Conservation (phyloP, 2,329 filamentous ascomycete species). For the Celoporthe dispersa region DNA sequence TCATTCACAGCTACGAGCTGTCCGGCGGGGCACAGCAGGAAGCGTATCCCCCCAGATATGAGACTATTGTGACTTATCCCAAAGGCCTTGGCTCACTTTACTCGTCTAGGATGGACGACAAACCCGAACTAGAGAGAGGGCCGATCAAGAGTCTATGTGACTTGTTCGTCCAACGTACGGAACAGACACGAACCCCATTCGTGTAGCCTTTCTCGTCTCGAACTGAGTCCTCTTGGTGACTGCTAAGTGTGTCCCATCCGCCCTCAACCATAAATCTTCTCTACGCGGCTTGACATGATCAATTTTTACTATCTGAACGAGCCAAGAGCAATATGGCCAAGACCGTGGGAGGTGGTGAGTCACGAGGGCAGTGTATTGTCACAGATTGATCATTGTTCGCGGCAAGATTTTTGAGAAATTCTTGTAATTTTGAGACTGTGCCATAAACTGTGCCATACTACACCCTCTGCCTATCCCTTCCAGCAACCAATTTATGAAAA, state of each 20-base stretch:
- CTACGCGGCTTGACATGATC: too few relatives aligned
- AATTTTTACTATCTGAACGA: too few relatives aligned
- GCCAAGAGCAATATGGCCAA: too few relatives aligned
- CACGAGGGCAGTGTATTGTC: background rate
- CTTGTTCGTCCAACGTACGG: background rate
- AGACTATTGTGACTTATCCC: too few relatives aligned
- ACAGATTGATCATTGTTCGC: background rate
- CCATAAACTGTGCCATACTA: conserved; percentile 6
- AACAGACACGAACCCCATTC: background rate
- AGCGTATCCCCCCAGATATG: too few relatives aligned
- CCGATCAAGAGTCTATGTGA: background rate
- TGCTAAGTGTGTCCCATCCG: too few relatives aligned
- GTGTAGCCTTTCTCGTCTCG: background rate
- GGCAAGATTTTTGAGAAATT: background rate
- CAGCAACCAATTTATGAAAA: conserved; percentile 15
- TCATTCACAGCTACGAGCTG: too few relatives aligned
- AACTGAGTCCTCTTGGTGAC: background rate
- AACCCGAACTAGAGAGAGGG: background rate
- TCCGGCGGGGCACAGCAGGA: too few relatives aligned
- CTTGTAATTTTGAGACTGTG: background rate
- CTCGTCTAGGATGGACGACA: background rate
- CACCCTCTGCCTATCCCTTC: conserved; percentile 5
- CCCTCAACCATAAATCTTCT: too few relatives aligned
- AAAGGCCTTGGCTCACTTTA: too few relatives aligned
- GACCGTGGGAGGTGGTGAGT: too few relatives aligned